Evolutionary conservation across 1,284 basidiomycete genomes (phyloP), one percentile per base, ranked within the genome.

Genomic region (Coniferiporia sulphurascens): DNA sequence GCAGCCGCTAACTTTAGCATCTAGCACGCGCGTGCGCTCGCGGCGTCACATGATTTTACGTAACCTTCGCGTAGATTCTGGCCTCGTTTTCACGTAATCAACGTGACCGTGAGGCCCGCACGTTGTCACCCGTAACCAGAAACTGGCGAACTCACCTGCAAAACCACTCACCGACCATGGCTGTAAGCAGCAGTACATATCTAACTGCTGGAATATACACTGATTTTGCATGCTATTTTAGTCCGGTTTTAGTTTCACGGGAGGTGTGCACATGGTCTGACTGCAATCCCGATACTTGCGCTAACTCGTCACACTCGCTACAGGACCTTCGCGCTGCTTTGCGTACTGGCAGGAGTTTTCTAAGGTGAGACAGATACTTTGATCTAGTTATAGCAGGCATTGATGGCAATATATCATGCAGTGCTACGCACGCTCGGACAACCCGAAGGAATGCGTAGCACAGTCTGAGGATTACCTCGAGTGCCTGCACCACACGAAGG

Each of bases 311-410:
- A 46, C 52, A 13, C 32, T 41, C 55, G 46, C 21, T 55, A 55
- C 68, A 94, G 92, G 92, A 68, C 86, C 87, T 68, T 88, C 92
- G 66, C 84, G 93, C 68, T 98, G 95, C 77, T 95, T 95, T 74
- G 80, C 84, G 5, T 93, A 90, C 75, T 98, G 95, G 94, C 93
- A 95, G 69, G 91, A 92, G 70, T 92, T 93, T 75, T 82, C 86
- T 64, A 92, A 90, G 72, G 90, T 89, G 63, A 58, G 73, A 59
- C 19, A 21, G 44, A 46, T 3, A n/a, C 4, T 3, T 46, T n/a
- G 8, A 9, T n/a, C 19, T 46, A n/a, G 8, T 17, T 44, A 36
- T 7, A 48, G 38, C 21, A n/a, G 35, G 48, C 10, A 50, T 50
- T 63, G 3, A 60, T 59, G 13, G 10, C 4, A 10, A 3, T 3